Conservation (phyloP, 768 basidiomycete genomes). For the Tricholoma terreum region DNA sequence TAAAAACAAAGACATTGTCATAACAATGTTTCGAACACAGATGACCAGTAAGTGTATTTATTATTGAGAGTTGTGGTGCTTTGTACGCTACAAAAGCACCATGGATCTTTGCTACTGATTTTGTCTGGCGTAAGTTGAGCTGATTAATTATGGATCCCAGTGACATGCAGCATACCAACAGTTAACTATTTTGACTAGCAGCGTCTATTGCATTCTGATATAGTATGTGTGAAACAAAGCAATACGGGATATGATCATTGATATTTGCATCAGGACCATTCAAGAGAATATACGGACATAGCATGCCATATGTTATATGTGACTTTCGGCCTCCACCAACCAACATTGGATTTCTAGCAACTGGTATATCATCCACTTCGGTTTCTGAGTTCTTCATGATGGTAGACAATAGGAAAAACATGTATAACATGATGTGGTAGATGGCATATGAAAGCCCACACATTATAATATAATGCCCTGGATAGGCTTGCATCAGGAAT, state of each 20-base stretch:
- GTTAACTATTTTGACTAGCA: too few relatives aligned
- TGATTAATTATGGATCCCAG: not conserved
- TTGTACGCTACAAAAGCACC: not conserved
- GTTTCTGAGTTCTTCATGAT: not conserved
- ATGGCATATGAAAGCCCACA: not conserved
- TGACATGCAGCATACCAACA: not conserved
- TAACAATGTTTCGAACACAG: not conserved
- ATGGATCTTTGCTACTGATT: not conserved
- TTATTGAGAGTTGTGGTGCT: not conserved
- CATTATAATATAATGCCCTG: not conserved
- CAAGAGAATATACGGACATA: too few relatives aligned
- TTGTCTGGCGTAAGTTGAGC: not conserved
- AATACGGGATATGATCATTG: too few relatives aligned
- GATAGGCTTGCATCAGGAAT: not conserved
- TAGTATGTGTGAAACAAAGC: too few relatives aligned
- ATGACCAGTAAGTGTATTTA: not conserved
- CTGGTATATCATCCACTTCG: not conserved
- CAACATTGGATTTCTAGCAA: too few relatives aligned
- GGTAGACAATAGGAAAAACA: not conserved
- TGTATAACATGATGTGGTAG: not conserved
- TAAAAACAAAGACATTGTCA: slow-evolving; percentile 1
- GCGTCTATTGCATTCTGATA: too few relatives aligned
- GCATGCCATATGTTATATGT: too few relatives aligned
- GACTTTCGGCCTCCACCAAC: too few relatives aligned
- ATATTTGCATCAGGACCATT: too few relatives aligned